Conservation (phyloP, 2,329 filamentous ascomycete species). For the Blastomyces parvus region DNA sequence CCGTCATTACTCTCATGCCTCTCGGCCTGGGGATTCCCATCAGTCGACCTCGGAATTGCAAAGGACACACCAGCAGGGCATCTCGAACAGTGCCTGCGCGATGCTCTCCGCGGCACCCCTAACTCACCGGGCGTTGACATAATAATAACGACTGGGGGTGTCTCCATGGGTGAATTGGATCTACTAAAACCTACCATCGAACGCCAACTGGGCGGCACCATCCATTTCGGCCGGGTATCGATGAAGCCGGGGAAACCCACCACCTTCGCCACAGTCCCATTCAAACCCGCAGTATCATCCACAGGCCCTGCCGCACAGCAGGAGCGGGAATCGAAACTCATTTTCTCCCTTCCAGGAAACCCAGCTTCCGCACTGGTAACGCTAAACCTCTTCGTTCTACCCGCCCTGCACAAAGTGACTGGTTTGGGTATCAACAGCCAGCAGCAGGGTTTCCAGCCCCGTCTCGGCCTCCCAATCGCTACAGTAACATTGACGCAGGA, state of each 20-base stretch:
- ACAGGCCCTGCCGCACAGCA: slow-evolving; percentile 30
- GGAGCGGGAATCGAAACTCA: slow-evolving; percentile 53
- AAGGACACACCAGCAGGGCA: slow-evolving; percentile 48
- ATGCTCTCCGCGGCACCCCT: slow-evolving; percentile 52
- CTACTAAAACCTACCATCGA: slow-evolving; percentile 95
- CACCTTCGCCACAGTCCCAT: slow-evolving; percentile 82
- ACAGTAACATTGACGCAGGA: slow-evolving; percentile 63
- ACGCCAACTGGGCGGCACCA: slow-evolving; percentile 75
- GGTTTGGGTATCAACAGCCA: slow-evolving; percentile 49
- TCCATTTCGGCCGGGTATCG: slow-evolving; percentile 89
- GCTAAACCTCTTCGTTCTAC: slow-evolving; percentile 87
- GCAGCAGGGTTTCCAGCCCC: slow-evolving; percentile 45
- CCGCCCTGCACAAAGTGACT: slow-evolving; percentile 66
- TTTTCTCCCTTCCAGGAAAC: slow-evolving; percentile 91
- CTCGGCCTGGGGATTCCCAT: slow-evolving; percentile 62
- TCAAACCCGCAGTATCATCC: slow-evolving; percentile 40
- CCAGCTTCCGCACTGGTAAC: slow-evolving; percentile 89
- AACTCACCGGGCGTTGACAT: slow-evolving; percentile 53
- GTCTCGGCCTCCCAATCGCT: slow-evolving; percentile 61
- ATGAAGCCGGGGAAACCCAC: slow-evolving; percentile 99
- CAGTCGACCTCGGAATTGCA: slow-evolving; percentile 78
- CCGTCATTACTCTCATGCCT: slow-evolving; percentile 76
- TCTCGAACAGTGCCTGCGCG: slow-evolving; percentile 67
- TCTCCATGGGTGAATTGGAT: slow-evolving; percentile 96
- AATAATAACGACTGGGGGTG: slow-evolving; percentile 84